Evolutionary conservation across 345 rosid genomes (phyloP).

Genomic region (Garcia nutans): DNA sequence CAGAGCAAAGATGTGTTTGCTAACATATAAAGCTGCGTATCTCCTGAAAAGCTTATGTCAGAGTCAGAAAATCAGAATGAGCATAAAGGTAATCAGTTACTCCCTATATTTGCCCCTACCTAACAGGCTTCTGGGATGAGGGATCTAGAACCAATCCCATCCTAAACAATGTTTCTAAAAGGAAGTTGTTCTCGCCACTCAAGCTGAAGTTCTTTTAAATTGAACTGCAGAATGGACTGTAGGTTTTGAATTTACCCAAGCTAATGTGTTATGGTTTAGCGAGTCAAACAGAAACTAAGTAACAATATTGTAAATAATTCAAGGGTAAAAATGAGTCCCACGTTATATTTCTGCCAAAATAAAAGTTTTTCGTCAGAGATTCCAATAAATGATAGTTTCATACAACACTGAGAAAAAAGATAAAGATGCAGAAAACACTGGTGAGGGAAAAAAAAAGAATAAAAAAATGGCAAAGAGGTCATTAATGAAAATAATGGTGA

Average conservation of each 20-base stretch:
- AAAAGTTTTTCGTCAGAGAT: background rate
- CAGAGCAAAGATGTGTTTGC: slow-evolving; percentile 53
- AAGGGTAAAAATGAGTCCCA: background rate
- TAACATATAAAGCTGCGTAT: slow-evolving; percentile 62
- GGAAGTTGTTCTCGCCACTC: background rate
- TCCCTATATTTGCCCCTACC: background rate
- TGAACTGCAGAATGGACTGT: background rate
- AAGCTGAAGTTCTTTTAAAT: background rate
- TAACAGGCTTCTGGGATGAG: background rate
- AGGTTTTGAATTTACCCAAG: background rate
- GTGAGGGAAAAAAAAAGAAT: background rate
- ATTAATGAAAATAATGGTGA: background rate
- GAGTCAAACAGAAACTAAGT: background rate
- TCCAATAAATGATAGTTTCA: background rate
- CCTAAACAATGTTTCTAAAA: background rate
- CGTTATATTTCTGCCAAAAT: background rate
- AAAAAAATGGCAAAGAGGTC: background rate
- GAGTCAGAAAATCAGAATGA: slow-evolving; percentile 11
- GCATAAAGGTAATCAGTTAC: background rate
- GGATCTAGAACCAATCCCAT: background rate
- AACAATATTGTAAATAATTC: background rate
- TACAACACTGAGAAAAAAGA: background rate
- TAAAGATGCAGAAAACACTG: too few species aligned
- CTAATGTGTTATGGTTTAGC: background rate
- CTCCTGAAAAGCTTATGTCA: slow-evolving; percentile 57